Conservation (phyloP, 345 rosid species). For the Turritis glabra region DNA sequence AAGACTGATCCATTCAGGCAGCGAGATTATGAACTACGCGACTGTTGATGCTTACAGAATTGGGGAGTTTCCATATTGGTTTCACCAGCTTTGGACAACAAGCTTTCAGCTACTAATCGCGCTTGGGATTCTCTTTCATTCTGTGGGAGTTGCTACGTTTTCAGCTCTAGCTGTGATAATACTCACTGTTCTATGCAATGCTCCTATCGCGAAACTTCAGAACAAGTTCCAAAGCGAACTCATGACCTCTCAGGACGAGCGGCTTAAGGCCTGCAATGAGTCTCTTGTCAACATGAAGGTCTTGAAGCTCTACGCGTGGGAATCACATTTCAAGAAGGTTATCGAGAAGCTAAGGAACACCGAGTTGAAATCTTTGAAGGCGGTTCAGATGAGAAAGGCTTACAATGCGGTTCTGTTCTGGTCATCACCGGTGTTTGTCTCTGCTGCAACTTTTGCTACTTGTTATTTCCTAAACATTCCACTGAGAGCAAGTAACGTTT, state of each 20-base stretch:
- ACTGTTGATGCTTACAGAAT: slow-evolving; percentile 91
- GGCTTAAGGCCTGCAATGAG: slow-evolving; percentile 80
- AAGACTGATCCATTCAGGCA: slow-evolving; percentile 73
- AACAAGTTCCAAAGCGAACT: slow-evolving; percentile 76
- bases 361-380: slow-evolving; percentile 71
- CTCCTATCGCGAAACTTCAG: slow-evolving; percentile 95
- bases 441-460: slow-evolving; percentile 84
- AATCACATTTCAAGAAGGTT: slow-evolving; percentile 75
- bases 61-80: slow-evolving; percentile 95
- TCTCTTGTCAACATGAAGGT: slow-evolving; percentile 93
- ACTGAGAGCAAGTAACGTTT: slow-evolving; percentile 78
- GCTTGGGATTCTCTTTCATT: slow-evolving; percentile 66
- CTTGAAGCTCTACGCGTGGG: slow-evolving; percentile 93
- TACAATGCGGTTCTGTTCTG: slow-evolving; percentile 76
- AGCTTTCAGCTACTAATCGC: slow-evolving; percentile 80
- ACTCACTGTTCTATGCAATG: slow-evolving; percentile 72
- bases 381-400: slow-evolving; percentile 71
- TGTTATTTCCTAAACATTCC: slow-evolving; percentile 80
- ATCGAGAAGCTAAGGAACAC: slow-evolving; percentile 68
- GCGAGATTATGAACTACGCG: slow-evolving; percentile 92
- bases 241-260: slow-evolving; percentile 79
- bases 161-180: slow-evolving; percentile 76
- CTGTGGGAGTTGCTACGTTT: slow-evolving; percentile 84
- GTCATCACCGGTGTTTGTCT: slow-evolving; percentile 91
- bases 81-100: slow-evolving; percentile 95